These are phyloP conservation scores for Ochetophila trinervis DNA, from an alignment of 306 rosid genomes.

Conservation along the genomic window DNA sequence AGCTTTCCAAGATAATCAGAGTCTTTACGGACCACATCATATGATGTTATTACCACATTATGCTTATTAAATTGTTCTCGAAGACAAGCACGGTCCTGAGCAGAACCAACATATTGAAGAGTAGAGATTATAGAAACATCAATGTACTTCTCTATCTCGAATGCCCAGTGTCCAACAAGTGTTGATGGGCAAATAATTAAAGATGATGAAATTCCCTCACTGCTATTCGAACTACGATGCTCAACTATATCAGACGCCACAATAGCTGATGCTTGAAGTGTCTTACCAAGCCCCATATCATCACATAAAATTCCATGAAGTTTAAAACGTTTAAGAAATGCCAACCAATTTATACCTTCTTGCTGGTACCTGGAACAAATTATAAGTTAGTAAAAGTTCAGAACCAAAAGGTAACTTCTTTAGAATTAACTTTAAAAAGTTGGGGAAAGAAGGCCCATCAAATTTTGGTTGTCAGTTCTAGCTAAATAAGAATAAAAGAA, in stretches of 20 bases:
- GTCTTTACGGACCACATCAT: constrained; percentile 93
- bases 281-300: constrained; percentile 99
- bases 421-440: background rate
- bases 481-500: background rate
- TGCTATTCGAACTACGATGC: constrained; percentile 36
- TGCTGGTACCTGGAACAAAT: constrained; percentile 80
- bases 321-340: constrained; percentile 93
- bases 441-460: too few relatives aligned
- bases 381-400: constrained; percentile 14
- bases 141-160: constrained; percentile 90
- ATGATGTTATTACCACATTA: constrained; percentile 85
- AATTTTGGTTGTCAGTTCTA: too few relatives aligned
- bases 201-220: constrained; percentile 58
- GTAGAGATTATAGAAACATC: constrained; percentile 73
- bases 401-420: constrained; percentile 13
- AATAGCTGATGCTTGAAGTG: constrained; percentile 95
- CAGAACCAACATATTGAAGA: constrained; percentile 94
- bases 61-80: constrained; percentile 68
- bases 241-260: constrained; percentile 89
- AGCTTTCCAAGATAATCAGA: constrained; percentile 69
- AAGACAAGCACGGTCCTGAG: constrained; percentile 62
- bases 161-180: constrained; percentile 98
- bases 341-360: constrained; percentile 98
- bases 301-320: constrained; percentile 99
- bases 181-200: constrained; percentile 94